Base-by-base conservation (phyloP, 2,329 filamentous ascomycete species). In the Clarireedia sp. region DNA sequence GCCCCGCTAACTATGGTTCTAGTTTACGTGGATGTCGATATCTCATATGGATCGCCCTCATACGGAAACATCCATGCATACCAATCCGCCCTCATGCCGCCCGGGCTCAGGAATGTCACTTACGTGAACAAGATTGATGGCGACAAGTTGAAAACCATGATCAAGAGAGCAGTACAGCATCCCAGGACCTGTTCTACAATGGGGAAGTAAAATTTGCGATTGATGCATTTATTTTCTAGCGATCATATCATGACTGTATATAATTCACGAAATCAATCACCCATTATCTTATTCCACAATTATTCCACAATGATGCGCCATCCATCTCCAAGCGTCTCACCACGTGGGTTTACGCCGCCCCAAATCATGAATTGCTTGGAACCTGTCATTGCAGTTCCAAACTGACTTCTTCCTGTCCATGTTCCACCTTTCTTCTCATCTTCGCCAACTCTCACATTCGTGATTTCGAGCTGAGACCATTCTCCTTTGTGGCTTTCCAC, bases 41-140 rank as follows among this genome's bases (percentile, higher is more conserved):
- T 66, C 2, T 67, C 69, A 3, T 75, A 71, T 58, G 68, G 66
- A 12, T 72, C 69, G 23, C 69, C 71, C 2, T 69, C 58, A 48
- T 75, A 74, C 55, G 72, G 72, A 2, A 73, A 74, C 54, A 71
- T 75, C 40, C 72, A 73, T 56, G 70, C 70, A 14, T 75, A 75
- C 59, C 69, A 74, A 60, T 63, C 69, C 36, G 69, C 68, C 3
- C 62, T 74, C 8, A 68, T 66, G 57, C 73, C 73, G 7, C 66
- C 65, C 52, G 64, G 65, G 9, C 55, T 72, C 26, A 61, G 65
- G n/a, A 66, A 70, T 51, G 70, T 75, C 23, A 72, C 72, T n/a
- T 73, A 70, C 62, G 66, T 74, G 1, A 62, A 71, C 36, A 63
- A 66, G 23, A 67, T 75, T 54, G 70, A 75, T 59, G 68, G 60